These are phyloP conservation scores for Mycena epipterygia DNA, from an alignment of 768 basidiomycete genomes.

Conservation along the genomic window DNA sequence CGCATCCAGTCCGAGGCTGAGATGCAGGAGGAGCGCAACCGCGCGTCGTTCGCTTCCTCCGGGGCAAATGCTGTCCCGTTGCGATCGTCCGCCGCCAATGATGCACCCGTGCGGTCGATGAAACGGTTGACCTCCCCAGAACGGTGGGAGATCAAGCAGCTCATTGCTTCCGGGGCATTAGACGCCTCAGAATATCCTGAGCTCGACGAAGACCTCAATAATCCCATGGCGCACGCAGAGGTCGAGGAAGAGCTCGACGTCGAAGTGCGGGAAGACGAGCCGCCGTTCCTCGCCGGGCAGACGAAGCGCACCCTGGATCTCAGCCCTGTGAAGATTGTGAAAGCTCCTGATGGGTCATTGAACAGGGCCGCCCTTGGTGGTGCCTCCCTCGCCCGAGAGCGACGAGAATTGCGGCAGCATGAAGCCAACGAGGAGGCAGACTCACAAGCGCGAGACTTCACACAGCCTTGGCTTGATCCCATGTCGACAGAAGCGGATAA, in stretches of 20 bases:
- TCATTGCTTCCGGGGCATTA: constrained; percentile 95
- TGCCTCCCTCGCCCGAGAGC: constrained; percentile 93
- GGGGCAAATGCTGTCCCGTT: constrained; percentile 93
- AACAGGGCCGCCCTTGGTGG: constrained; percentile 97
- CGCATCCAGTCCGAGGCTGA: constrained; percentile 96
- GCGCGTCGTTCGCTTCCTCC: constrained; percentile 73
- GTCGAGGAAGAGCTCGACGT: constrained; percentile 98
- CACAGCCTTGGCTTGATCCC: constrained; percentile 97
- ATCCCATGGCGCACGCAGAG: constrained; percentile 84
- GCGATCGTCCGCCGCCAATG: constrained; percentile 61
- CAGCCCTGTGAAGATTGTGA: constrained; percentile 98
- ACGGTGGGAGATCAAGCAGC: constrained; percentile 99
- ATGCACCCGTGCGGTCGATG: constrained; percentile 78
- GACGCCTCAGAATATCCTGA: constrained; percentile 95
- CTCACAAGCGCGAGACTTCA: constrained; percentile 94
- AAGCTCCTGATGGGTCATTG: constrained; percentile 97
- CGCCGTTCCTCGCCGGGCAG: constrained; percentile 95
- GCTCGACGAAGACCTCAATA: constrained; percentile 86
- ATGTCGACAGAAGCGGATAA: constrained; percentile 92
- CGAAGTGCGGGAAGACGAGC: constrained; percentile 97
- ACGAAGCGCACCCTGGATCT: constrained; percentile 96
- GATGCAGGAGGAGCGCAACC: constrained; percentile 82
- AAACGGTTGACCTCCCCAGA: constrained; percentile 96
- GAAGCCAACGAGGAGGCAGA: constrained; percentile 96
- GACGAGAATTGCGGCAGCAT: constrained; percentile 93